Base-by-base conservation (phyloP, 2,329 filamentous ascomycete genomes). In the Sporothrix humicola region DNA sequence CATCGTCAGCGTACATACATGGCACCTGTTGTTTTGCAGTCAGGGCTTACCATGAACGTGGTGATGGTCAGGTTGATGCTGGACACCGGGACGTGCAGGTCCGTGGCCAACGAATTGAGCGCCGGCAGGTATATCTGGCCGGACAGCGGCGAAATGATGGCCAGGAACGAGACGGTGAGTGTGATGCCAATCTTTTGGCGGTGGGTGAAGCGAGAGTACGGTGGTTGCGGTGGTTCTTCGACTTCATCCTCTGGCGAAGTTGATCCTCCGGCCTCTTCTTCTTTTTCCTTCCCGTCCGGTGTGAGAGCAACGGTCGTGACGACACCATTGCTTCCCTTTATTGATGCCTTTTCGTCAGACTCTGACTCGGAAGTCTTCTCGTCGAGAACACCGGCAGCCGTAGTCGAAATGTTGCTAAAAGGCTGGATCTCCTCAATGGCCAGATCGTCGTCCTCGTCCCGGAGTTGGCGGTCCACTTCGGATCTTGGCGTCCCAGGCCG, bases 61-160 rank as follows among this genome's bases (percentile, higher is more conserved):
- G 83, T 84, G 58, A 85, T 77, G n/a, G 82, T 81, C 46, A 84
- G 77, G 75, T 84, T 84, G 75, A 85, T 81, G 17, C 77, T 59
- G 13, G 71, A 72, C 23, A 77, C 37, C 9, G 79, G 76, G 44
- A 83, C 81, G 72, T 80, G 71, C 31, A 84, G 79, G 26, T 82
- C 80, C 12, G 54, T 15, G 9, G 74, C 72, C 6, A 75, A 20
- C 2, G 69, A 61, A 26, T 69, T 69, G 20, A 75, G 68, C 0
- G 74, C 74, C 20, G 74, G 73, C 4, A 76, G 72, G 44, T 76
- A 74, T 63, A 76, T 74, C 52, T 74, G 69, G 26, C 74, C 73
- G 3, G 74, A 75, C 23, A 75, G 48, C 0, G 74, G 74, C 3
- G 73, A 73, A 23, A 77, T 77, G 46, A 71, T 74, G 13, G 75